Evolutionary conservation across 148 eudicot genomes (phyloP).

Genomic region (Rhododendron kiyosumense): DNA sequence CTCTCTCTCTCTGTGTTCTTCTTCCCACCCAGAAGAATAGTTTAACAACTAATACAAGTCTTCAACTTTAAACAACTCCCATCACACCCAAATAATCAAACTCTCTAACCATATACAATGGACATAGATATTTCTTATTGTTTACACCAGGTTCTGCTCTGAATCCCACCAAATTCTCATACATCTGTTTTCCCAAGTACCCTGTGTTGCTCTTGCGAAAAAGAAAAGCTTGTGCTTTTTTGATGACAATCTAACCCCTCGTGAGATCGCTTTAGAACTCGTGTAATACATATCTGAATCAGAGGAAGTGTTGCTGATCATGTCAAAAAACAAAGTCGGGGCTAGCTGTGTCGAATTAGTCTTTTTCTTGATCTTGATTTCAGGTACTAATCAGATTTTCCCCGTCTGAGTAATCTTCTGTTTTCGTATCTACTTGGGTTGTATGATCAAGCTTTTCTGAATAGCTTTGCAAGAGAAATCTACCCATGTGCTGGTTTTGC

Average conservation of each 20-base stretch:
- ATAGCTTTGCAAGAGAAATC: background rate
- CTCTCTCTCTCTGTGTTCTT: background rate
- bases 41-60: background rate
- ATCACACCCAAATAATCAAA: background rate
- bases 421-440: background rate
- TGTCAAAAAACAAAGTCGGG: slow-evolving; percentile 42
- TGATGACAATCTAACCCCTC: background rate
- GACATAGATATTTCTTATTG: background rate
- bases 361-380: slow-evolving; percentile 36
- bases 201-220: background rate
- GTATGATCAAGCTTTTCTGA: background rate
- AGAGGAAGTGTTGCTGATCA: slow-evolving; percentile 25
- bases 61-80: slow-evolving; percentile 1
- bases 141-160: background rate
- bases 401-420: background rate
- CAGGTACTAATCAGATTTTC: slow-evolving; percentile 41
- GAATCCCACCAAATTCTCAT: slow-evolving; percentile 15
- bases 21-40: background rate
- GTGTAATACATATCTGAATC: background rate
- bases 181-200: background rate
- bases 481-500: background rate
- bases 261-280: slow-evolving; percentile 3
- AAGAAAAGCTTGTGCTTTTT: background rate
- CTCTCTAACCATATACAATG: background rate
- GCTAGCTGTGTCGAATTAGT: slow-evolving; percentile 25